phyloP scores from a whole-genome alignment of 257 asterid genomes.

The Solanum medicagineum region DNA sequence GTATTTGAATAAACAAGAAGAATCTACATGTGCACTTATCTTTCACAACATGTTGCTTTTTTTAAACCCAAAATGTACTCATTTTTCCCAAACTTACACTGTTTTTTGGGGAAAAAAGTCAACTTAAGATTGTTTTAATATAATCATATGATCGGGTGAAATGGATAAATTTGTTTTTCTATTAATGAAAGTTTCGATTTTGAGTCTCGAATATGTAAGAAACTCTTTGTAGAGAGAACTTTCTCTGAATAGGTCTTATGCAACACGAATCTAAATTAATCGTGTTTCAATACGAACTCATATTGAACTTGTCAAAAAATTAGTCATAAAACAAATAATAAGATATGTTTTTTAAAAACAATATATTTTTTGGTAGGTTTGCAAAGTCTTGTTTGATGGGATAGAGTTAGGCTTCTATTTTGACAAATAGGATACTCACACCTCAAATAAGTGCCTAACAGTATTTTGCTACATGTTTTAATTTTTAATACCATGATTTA shows the following conservation, averaged over 20 bases:
- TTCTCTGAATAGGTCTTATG: fast-evolving
- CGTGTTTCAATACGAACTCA: not conserved
- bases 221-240: not conserved
- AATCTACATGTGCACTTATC: too few species aligned
- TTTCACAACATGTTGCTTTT: too few species aligned
- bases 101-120: not conserved
- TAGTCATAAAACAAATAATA: too few species aligned
- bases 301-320: not conserved
- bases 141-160: not conserved
- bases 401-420: not conserved
- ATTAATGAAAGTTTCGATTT: not conserved
- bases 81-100: not conserved
- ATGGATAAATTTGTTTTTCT: not conserved
- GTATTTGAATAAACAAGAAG: too few species aligned
- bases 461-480: not conserved
- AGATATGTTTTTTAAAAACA: too few species aligned
- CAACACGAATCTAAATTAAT: not conserved
- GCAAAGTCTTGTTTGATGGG: not conserved
- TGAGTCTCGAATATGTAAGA: not conserved
- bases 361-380: not conserved
- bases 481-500: not conserved
- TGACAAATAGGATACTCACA: not conserved
- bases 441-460: not conserved
- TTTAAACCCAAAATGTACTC: too few species aligned
- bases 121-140: not conserved